Evolutionary conservation across 306 rosid species (phyloP), one percentile per base, ranked within the genome.

Genomic region (Sesbania bispinosa): DNA sequence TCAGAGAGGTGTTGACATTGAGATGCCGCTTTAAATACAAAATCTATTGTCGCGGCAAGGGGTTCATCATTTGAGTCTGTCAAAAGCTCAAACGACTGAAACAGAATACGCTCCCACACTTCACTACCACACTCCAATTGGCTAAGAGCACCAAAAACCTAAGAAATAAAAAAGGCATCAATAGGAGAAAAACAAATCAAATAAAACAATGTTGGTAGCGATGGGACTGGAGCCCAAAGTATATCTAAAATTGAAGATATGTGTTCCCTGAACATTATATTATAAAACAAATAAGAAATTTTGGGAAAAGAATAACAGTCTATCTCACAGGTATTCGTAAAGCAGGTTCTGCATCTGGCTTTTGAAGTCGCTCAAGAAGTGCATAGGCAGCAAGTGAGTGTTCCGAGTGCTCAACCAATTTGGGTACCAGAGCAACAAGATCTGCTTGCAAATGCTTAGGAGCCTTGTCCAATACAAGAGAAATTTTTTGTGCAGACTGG

Each of bases 1-100:
- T 89, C 96, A 59, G 99, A 89, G 38, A 95, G 93, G 82, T 91
- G 97, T 85, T 95, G 97, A 82, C 99, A 95, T 74, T 95, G 97
- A 45, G 97, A 89, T 71, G 96, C 97, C 14, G 93, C 93, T 88
- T 91, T 95, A 67, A 95, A 95, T 77, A 89, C 79, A 80, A 95
- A 95, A 85, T 89, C 96, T 70, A 95, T 83, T 26, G 97, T 84
- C 43, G 90, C 85, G 27, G 80, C 80, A 61, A 95, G 90, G 72
- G 91, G 93, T 76, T 95, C 96, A 36, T 86, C 97, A 76, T 91
- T 91, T 75, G 96, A 89, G 76, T 89, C 96, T 10, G 81, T 69
- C 87, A 95, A 82, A 84, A 95, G 88, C 61, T 89, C 96, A 48
- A 85, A 71, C 18, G 99, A 89, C 86, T 89, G 91, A 64, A 86